These are phyloP conservation scores for Chytriomyces sp. DNA, from an alignment of 192 early-diverging fungal genomes.

Conservation along the genomic window DNA sequence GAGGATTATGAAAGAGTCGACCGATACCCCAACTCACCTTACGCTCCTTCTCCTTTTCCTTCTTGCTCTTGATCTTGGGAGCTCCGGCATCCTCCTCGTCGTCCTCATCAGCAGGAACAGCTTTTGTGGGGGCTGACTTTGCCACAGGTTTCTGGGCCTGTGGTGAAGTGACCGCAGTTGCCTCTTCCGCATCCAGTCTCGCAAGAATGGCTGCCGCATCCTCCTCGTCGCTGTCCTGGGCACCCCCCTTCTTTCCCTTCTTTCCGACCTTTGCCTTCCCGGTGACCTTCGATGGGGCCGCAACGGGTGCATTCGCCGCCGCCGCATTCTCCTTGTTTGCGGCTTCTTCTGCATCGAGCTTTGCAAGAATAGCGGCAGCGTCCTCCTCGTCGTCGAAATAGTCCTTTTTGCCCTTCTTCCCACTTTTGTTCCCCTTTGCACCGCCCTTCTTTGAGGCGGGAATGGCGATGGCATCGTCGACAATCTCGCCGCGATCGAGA, in stretches of 20 bases:
- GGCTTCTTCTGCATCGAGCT: constrained; percentile 40
- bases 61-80: constrained; percentile 73
- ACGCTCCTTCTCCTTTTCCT: constrained; percentile 84
- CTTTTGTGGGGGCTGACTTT: constrained; percentile 31
- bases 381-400: constrained; percentile 52
- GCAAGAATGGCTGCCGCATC: constrained; percentile 43
- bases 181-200: constrained; percentile 33
- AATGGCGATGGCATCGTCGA: constrained; percentile 49
- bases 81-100: constrained; percentile 49
- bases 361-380: constrained; percentile 53
- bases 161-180: background rate
- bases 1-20: background rate
- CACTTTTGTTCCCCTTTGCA: constrained; percentile 16
- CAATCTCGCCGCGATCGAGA: constrained; percentile 56
- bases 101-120: constrained; percentile 38
- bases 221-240: constrained; percentile 33
- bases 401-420: constrained; percentile 46
- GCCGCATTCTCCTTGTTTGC: constrained; percentile 1
- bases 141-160: constrained; percentile 8
- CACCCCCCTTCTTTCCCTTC: constrained; percentile 51
- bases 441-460: constrained; percentile 27
- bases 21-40: constrained; percentile 49
- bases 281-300: constrained; percentile 5
- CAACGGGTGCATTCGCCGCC: background rate
- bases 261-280: constrained; percentile 53